phyloP scores from a whole-genome alignment of 768 basidiomycete species.

The Xerocomus potaroensis region DNA sequence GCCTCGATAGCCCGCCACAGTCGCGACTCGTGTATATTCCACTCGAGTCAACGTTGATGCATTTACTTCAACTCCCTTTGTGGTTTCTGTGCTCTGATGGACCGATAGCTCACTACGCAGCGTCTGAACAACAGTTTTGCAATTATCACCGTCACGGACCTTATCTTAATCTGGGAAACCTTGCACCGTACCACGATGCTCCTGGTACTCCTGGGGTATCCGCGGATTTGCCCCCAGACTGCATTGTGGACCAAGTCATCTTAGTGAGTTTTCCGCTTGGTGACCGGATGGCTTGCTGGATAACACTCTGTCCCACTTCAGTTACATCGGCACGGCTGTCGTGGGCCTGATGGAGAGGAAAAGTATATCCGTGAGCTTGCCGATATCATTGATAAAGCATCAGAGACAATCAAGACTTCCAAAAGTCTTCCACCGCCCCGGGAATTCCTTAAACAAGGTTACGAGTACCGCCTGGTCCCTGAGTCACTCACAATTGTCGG shows the following conservation, averaged over 20 bases:
- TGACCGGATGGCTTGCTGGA: background rate
- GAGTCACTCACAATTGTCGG: slow-evolving; percentile 37
- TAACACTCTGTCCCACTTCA: slow-evolving; percentile 6
- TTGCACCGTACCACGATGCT: slow-evolving; percentile 37
- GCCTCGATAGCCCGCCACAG: too few species aligned
- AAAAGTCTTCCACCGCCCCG: slow-evolving; percentile 31
- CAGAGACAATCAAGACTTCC: slow-evolving; percentile 22
- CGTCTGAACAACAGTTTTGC: background rate
- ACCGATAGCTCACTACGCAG: too few species aligned
- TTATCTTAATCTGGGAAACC: slow-evolving; percentile 28
- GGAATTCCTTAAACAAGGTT: slow-evolving; percentile 36
- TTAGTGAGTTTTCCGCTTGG: slow-evolving; percentile 24
- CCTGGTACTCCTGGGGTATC: slow-evolving; percentile 26
- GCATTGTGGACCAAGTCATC: slow-evolving; percentile 38
- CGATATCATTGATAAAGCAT: slow-evolving; percentile 25
- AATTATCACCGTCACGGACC: background rate
- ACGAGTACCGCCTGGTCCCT: slow-evolving; percentile 30
- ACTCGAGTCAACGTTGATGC: slow-evolving; percentile 4
- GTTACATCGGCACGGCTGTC: slow-evolving; percentile 42
- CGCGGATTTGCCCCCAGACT: slow-evolving; percentile 34
- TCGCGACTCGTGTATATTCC: slow-evolving; percentile 24
- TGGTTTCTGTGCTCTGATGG: background rate
- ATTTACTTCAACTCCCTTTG: slow-evolving; percentile 13
- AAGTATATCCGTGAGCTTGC: slow-evolving; percentile 30
- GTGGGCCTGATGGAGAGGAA: slow-evolving; percentile 31